Evolutionary conservation across 2,329 filamentous ascomycete species (phyloP).

Genomic region (Ophiosphaerella korrae): DNA sequence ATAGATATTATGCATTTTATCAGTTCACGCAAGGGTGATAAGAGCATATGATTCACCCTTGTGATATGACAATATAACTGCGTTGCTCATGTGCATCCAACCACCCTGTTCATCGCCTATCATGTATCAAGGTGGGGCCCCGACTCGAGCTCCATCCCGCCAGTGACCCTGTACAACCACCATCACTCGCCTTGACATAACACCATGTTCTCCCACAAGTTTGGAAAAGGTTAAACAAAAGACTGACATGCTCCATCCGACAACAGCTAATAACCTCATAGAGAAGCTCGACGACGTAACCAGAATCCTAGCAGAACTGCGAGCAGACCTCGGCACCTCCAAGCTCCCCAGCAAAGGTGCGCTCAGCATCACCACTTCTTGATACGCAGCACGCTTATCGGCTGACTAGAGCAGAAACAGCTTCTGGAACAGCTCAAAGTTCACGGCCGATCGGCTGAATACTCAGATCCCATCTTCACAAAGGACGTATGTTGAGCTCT

Average conservation of each 20-base stretch:
- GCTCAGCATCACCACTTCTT: slow-evolving; percentile 17
- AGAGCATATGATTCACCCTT: too few relatives aligned
- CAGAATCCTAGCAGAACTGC: slow-evolving; percentile 65
- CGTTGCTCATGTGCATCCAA: neutral
- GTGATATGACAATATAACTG: too few relatives aligned
- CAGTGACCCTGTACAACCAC: neutral
- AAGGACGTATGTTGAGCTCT: slow-evolving; percentile 61
- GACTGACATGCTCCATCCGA: neutral
- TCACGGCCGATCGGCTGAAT: slow-evolving; percentile 71
- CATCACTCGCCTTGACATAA: neutral
- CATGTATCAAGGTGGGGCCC: slow-evolving; percentile 5
- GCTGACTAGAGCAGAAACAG: slow-evolving; percentile 63
- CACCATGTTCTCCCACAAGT: slow-evolving; percentile 15
- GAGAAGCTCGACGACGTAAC: slow-evolving; percentile 74
- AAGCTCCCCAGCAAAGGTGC: slow-evolving; percentile 65
- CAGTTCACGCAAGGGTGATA: too few relatives aligned
- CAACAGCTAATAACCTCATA: slow-evolving; percentile 18
- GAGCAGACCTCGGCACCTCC: slow-evolving; percentile 64
- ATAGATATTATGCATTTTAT: too few relatives aligned
- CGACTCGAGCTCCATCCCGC: slow-evolving; percentile 9
- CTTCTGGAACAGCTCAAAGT: slow-evolving; percentile 72
- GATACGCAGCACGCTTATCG: slow-evolving; percentile 11
- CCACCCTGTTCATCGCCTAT: slow-evolving; percentile 7
- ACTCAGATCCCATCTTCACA: slow-evolving; percentile 85
- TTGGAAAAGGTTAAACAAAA: slow-evolving; percentile 26